Evolutionary conservation across 345 rosid species (phyloP), one percentile per base, ranked within the genome.

Genomic region (Microcos paniculata): DNA sequence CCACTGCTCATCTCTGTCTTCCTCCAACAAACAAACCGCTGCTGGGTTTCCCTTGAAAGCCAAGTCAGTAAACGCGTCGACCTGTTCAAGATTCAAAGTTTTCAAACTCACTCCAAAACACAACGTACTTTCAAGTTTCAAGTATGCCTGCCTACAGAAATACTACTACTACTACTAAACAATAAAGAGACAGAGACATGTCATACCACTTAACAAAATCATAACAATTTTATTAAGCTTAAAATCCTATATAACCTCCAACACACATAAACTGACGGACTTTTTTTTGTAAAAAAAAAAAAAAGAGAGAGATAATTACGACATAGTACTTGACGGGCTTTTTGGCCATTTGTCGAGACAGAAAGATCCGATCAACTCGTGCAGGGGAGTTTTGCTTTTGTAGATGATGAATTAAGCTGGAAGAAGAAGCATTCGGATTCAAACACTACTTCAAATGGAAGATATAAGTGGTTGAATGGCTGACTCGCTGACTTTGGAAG

Each of bases 1-100:
- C 97, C 97, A 94, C 14, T 77, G 3, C 16, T 94, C 93, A 65
- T 90, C 90, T 81, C 80, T 83, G 6, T 85, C 92, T 31, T 89
- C 90, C 16, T 86, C 90, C 73, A 94, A 72, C 76, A 92, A 80
- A 66, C 97, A 94, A 13, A 94, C 97, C 6, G 94, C 93, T 0
- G 96, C 96, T 13, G 96, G 98, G 76, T 90, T 94, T 4, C 98
- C 96, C 82, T 85, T 86, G 86, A 92, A 94, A 5, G 96, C 83
- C 1, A 89, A 74, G 15, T 86, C 94, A 0, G 93, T 81, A 84
- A 94, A 94, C 1, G 97, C 93, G 58, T 94, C 95, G 62, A 89
- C 98, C 93, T 87, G 77, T 9, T 19, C 63, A 33, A 23, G 35
- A 21, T 16, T 52, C 48, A 58, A 3, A 11, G 21, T 43, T 19